Evolutionary conservation across 345 rosid genomes (phyloP), one percentile per base, ranked within the genome.

Genomic region (Boechera stricta): DNA sequence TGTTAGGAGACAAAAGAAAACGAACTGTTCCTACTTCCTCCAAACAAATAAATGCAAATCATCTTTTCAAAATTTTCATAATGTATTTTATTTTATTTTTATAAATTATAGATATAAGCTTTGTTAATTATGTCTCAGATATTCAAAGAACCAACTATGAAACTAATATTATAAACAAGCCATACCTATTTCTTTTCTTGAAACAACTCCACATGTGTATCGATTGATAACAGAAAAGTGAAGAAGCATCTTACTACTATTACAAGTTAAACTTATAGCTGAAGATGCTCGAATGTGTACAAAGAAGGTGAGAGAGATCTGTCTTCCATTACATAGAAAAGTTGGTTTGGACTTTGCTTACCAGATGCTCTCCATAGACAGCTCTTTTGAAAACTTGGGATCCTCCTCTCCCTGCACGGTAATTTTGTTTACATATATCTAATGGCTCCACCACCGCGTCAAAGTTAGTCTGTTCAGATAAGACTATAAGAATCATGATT

Each of bases 301-400:
- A 75, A 26, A 45, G 66, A 48, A 21, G 12, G 45, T 31, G 44
- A 57, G 42, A 75, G 24, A 38, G 29, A 31, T 21, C 5, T 52
- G 0, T 15, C 29, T 64, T 71, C 1, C 72, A 39, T 49, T 75
- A 84, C 72, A 68, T 55, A 41, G 82, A 88, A 33, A 90, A 91
- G 76, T 90, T 91, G 1, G 90, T 89, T 26, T 73, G 76, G 15
- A 91, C 94, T 84, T 89, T 91, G 81, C 87, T 77, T 5, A 84
- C 90, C n/a, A 94, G 71, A 86, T 94, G 96, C 83, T 94, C 91
- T 60, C 94, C 97, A 55, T 91, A 91, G 42, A 89, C 85, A 36
- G 97, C 97, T 63, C 56, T 85, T 49, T 65, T 81, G 65, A 84
- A 86, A 84, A 82, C 85, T 55, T 63, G 80, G 10, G 61, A 31